These are phyloP conservation scores for Pseudozyma tsukubaensis DNA, from an alignment of 1,284 basidiomycete genomes.

Conservation along the genomic window DNA sequence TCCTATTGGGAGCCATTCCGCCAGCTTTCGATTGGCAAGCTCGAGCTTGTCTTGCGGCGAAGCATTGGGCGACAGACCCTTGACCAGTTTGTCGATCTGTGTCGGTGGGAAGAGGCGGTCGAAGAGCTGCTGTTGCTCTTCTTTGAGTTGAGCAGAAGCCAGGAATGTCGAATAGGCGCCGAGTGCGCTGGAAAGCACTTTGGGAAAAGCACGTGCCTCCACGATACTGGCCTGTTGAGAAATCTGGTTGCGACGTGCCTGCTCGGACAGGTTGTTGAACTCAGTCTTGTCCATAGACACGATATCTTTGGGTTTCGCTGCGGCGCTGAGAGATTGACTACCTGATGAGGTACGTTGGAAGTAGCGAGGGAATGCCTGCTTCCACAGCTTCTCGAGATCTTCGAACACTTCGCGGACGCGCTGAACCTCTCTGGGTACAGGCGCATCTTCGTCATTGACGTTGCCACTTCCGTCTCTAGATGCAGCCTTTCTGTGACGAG, in stretches of 20 bases:
- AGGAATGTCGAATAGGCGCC: constrained; percentile 25
- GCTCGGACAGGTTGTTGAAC: constrained; percentile 20
- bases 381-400: constrained; percentile 41
- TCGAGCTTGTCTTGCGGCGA: constrained; percentile 44
- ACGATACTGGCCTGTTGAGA: constrained; percentile 39
- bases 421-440: constrained; percentile 10
- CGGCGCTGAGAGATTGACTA: background rate
- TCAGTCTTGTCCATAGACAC: constrained; percentile 7
- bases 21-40: constrained; percentile 27
- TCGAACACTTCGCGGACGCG: constrained; percentile 17
- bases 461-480: background rate
- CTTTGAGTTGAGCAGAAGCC: background rate
- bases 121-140: constrained; percentile 28
- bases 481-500: background rate
- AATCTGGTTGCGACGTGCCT: constrained; percentile 37
- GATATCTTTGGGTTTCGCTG: constrained; percentile 4
- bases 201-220: constrained; percentile 28
- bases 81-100: constrained; percentile 21
- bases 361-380: constrained; percentile 34
- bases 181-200: constrained; percentile 24
- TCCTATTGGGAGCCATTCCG: constrained; percentile 25
- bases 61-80: constrained; percentile 14
- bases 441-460: background rate
- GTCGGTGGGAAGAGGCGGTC: constrained; percentile 25
- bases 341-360: constrained; percentile 9